phyloP scores from a whole-genome alignment of 1,139 yeast species.

The Candida pseudoviswanathii region DNA sequence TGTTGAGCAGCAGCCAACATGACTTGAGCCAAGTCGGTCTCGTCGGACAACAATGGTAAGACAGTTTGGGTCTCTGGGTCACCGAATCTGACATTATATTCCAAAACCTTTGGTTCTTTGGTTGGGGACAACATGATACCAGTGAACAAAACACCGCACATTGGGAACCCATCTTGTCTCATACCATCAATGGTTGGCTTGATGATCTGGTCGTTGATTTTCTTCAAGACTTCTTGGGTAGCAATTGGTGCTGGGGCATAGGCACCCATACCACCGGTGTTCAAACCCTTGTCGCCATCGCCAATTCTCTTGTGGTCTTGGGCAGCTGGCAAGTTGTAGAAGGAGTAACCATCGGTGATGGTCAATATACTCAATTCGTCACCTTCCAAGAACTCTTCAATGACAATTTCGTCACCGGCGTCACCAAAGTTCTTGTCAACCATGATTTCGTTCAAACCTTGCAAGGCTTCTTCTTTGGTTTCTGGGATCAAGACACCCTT shows the following conservation, averaged over 20 bases:
- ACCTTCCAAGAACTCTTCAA: conserved; percentile 95
- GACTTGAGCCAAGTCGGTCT: conserved; percentile 89
- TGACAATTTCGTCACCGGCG: conserved; percentile 96
- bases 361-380: conserved; percentile 95
- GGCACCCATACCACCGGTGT: conserved; percentile 99
- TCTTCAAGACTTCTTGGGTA: conserved; percentile 64
- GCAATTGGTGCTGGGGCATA: conserved; percentile 97
- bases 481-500: conserved; percentile 96
- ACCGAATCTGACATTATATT: conserved; percentile 96
- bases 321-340: conserved; percentile 91
- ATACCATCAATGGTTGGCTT: conserved; percentile 95
- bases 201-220: conserved; percentile 72
- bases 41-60: conserved; percentile 77
- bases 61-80: conserved; percentile 99
- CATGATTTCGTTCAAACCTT: conserved; percentile 88
- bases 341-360: conserved; percentile 90
- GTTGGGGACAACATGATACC: conserved; percentile 85
- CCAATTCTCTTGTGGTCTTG: conserved; percentile 98
- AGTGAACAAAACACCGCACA: conserved; percentile 95
- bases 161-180: conserved; percentile 94
- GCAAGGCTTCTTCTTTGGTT: conserved; percentile 78
- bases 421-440: conserved; percentile 83
- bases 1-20: conserved; percentile 95
- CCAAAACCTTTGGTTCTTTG: conserved; percentile 90
- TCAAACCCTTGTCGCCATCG: conserved; percentile 89